These are phyloP conservation scores for Parastagonospora avenae DNA, from an alignment of 2,329 filamentous ascomycete species.

Conservation along the genomic window DNA sequence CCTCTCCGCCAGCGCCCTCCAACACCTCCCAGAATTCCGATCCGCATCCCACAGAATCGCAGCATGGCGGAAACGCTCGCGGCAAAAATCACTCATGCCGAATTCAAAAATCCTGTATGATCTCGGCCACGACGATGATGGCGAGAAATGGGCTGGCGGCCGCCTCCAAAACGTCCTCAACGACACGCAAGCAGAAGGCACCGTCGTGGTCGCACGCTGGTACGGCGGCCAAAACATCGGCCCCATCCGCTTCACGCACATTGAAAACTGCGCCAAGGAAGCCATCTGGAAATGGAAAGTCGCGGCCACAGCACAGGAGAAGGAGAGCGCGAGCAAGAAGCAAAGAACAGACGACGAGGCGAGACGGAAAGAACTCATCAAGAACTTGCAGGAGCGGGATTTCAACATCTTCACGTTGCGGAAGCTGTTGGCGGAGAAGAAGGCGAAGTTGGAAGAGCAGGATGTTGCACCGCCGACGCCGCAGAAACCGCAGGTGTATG, in stretches of 20 bases:
- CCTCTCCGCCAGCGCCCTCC: slow-evolving; percentile 48
- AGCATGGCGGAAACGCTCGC: slow-evolving; percentile 56
- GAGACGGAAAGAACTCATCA: slow-evolving; percentile 46
- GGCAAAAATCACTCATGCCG: slow-evolving; percentile 52
- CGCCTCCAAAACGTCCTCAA: slow-evolving; percentile 54
- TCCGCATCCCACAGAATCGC: slow-evolving; percentile 58
- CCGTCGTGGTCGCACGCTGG: slow-evolving; percentile 60
- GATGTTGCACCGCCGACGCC: slow-evolving; percentile 32
- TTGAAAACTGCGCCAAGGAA: slow-evolving; percentile 55
- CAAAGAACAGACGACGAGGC: slow-evolving; percentile 44
- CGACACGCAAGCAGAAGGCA: slow-evolving; percentile 51
- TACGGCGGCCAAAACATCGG: slow-evolving; percentile 61
- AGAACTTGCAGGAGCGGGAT: slow-evolving; percentile 50
- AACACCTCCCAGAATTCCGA: slow-evolving; percentile 51
- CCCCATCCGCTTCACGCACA: slow-evolving; percentile 58
- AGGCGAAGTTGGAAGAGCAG: slow-evolving; percentile 34
- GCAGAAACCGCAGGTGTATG: slow-evolving; percentile 49
- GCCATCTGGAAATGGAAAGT: slow-evolving; percentile 52
- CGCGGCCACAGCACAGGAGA: slow-evolving; percentile 36
- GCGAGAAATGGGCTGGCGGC: slow-evolving; percentile 58
- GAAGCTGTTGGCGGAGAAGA: slow-evolving; percentile 52
- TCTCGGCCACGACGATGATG: slow-evolving; percentile 58
- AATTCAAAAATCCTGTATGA: slow-evolving; percentile 47
- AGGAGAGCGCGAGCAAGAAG: slow-evolving; percentile 44
- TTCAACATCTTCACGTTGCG: slow-evolving; percentile 55